A percentile compares a stretch with the other conserved stretches of the same genome.
Conservation (phyloP, 306 rosid species). For the Trichosanthes truncata region DNA sequence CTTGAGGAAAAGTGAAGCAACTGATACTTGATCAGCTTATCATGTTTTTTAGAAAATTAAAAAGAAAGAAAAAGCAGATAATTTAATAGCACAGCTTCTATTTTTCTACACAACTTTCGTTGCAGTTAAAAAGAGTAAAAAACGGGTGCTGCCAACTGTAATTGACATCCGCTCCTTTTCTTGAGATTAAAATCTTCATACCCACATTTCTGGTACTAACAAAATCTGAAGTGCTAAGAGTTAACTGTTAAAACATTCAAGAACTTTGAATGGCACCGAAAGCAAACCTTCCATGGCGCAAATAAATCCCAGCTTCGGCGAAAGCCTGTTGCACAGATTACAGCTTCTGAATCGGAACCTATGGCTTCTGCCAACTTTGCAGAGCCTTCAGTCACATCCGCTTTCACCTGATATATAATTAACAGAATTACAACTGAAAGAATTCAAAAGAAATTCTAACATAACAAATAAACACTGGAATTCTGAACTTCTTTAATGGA, state of each 20-base stretch:
- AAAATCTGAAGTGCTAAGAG: too few relatives aligned
- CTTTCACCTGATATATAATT: slow-evolving; percentile 45
- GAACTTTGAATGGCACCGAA: neutral
- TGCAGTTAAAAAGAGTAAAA: neutral
- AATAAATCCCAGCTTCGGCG: slow-evolving; percentile 77
- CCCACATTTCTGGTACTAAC: too few relatives aligned
- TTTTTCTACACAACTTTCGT: neutral
- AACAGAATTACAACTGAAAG: neutral
- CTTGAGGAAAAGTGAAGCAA: too few relatives aligned
- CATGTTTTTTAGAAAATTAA: too few relatives aligned
- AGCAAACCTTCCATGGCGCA: slow-evolving; percentile 91
- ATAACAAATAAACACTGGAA: slow-evolving; percentile 3
- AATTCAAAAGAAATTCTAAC: neutral
- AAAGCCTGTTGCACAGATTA: slow-evolving; percentile 85
- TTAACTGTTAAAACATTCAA: neutral
- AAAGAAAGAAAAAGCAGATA: neutral
- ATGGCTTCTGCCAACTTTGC: slow-evolving; percentile 70
- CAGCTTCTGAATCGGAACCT: slow-evolving; percentile 80
- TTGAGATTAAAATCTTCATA: too few relatives aligned
- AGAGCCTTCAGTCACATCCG: slow-evolving; percentile 90
- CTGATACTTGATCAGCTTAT: too few relatives aligned
- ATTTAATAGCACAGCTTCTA: neutral
- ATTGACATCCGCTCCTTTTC: too few relatives aligned
- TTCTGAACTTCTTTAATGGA: neutral
- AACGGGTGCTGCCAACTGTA: too few relatives aligned